Evolutionary conservation across 164 flowering plant genomes (phyloP), one percentile per base, ranked within the genome.

Genomic region (Vitis cinerea): DNA sequence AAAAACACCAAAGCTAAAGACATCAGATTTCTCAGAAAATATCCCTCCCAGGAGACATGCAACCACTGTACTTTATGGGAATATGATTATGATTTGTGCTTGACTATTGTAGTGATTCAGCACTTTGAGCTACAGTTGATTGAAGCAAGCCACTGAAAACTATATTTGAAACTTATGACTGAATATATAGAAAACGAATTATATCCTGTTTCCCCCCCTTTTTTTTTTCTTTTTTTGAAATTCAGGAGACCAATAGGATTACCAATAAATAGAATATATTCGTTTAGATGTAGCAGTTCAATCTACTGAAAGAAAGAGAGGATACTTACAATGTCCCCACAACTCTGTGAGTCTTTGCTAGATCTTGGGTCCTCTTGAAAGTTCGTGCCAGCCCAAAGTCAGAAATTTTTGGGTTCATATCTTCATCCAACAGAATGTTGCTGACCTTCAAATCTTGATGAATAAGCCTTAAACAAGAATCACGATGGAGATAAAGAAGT

Each of bases 1-100:
- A 70, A 29, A 29, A 29, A 63, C 67, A 5, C 73, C 73, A 37
- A 58, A 63, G 64, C 61, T 69, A 16, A 50, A 69, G 10, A 64
- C 73, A 17, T 69, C 72, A 15, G 72, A 69, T 62, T 69, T 69
- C 50, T 50, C 65, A 2, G 72, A 69, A 62, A 69, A 69, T 61
- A 61, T 50, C 10, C 72, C 72, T 14, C 59, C 49, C 65, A 4
- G 66, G 66, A 44, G 72, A 61, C 72, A 69, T 69, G 23, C 60
- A 69, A 50, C 72, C 72, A 50, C 59, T 69, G 72, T 65, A 58
- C 10, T 59, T 37, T 3, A 37, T 0, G 7, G 44, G 44, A 37
- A 37, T 37, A 37, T 37, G 44, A 37, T 37, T 37, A 37, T 37
- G 44, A 37, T 37, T 4, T 3, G 44, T 6, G 44, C 44, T 37